phyloP scores from a whole-genome alignment of 2,329 filamentous ascomycete species.

The Trichoderma pleuroti region DNA sequence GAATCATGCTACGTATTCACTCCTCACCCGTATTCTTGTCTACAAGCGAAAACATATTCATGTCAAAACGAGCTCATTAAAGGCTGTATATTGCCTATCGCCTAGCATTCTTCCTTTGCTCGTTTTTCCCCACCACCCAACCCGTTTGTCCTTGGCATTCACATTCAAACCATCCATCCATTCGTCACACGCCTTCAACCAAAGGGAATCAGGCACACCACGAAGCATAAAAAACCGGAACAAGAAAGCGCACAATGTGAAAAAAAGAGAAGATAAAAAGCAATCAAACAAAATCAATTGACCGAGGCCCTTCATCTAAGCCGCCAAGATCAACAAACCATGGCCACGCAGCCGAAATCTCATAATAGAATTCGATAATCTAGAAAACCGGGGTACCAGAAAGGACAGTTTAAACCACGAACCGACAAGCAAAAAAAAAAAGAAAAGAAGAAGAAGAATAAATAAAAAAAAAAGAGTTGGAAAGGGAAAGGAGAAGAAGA shows the following conservation, averaged over 20 bases:
- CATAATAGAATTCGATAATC: constrained; percentile 4
- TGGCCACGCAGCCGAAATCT: not conserved
- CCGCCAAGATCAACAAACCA: not conserved
- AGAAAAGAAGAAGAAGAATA: not conserved
- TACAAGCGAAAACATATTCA: not conserved
- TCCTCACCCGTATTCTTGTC: not conserved
- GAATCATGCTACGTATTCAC: not conserved
- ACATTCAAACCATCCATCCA: not conserved
- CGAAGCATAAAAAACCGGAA: not conserved
- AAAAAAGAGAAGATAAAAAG: not conserved
- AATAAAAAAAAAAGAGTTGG: not conserved
- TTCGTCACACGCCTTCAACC: not conserved
- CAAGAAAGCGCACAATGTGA: not conserved
- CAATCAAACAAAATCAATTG: not conserved
- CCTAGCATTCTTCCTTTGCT: constrained; percentile 2
- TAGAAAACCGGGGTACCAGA: not conserved
- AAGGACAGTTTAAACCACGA: not conserved
- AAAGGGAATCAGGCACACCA: not conserved
- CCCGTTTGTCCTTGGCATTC: not conserved
- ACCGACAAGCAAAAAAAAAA: not conserved
- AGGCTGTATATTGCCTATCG: constrained; percentile 17
- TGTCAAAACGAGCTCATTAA: constrained; percentile 8
- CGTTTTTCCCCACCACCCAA: constrained; percentile 5
- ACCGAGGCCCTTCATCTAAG: not conserved
- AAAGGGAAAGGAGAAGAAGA: not conserved